phyloP scores from a whole-genome alignment of 2,329 filamentous ascomycete species.

The Epichloe hybrida region DNA sequence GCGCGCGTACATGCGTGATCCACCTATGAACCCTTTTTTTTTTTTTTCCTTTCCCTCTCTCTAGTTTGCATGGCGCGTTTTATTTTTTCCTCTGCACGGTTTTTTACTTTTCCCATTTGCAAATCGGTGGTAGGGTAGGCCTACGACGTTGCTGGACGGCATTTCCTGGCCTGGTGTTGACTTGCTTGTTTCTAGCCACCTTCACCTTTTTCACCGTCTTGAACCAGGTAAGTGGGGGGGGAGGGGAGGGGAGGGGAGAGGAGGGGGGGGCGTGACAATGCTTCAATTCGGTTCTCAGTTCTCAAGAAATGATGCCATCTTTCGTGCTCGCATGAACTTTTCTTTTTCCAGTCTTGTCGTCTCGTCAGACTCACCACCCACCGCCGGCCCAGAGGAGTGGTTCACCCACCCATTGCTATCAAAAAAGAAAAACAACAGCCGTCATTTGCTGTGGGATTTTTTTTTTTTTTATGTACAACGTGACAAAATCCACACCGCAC shows the following conservation, averaged over 20 bases:
- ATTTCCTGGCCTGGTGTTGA: background rate
- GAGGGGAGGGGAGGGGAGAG: background rate
- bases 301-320: too few species aligned
- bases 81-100: background rate
- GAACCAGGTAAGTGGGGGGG: background rate
- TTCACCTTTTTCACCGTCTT: background rate
- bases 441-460: too few species aligned
- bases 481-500: too few species aligned
- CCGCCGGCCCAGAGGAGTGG: too few species aligned
- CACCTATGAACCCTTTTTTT: background rate
- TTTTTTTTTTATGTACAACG: too few species aligned
- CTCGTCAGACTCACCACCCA: too few species aligned
- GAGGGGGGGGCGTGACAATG: background rate
- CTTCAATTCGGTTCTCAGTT: too few species aligned
- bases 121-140: background rate
- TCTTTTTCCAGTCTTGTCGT: too few species aligned
- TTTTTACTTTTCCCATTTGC: background rate
- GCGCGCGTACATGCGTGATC: background rate
- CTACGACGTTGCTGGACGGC: background rate
- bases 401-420: too few species aligned
- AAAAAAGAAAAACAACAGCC: too few species aligned
- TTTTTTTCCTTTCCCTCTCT: too few species aligned
- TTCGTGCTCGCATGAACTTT: too few species aligned
- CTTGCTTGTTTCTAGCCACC: slow-evolving; percentile 3
- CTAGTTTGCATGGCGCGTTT: background rate